Conservation (phyloP, 768 basidiomycete genomes). For the Cystoderma amianthinum region DNA sequence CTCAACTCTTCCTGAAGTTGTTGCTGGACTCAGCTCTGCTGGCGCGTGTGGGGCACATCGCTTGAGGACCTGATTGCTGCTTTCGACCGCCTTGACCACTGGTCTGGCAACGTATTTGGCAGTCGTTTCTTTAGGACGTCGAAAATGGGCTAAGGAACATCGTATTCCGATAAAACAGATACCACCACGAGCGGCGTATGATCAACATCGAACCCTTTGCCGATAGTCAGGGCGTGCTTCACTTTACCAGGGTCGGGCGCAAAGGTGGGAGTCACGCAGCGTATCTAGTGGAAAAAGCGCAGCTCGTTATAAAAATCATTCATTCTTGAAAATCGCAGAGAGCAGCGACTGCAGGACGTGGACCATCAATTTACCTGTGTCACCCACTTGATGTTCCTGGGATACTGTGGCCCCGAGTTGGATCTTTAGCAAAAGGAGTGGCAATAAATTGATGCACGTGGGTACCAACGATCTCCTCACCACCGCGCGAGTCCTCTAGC, state of each 20-base stretch:
- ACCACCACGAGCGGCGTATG: constrained; percentile 79
- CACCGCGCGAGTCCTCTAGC: background rate
- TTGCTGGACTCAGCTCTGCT: constrained; percentile 63
- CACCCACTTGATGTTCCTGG: constrained; percentile 80
- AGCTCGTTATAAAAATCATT: constrained; percentile 87
- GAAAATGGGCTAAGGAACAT: constrained; percentile 73
- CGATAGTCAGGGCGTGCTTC: constrained; percentile 76
- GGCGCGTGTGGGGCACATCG: constrained; percentile 37
- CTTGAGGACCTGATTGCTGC: constrained; percentile 66
- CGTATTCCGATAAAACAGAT: constrained; percentile 56
- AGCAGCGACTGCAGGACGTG: constrained; percentile 56
- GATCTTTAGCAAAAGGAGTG: constrained; percentile 34
- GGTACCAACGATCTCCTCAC: no score
- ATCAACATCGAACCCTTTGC: constrained; percentile 89
- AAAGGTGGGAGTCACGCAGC: constrained; percentile 40
- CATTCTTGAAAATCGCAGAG: constrained; percentile 53
- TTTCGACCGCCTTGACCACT: constrained; percentile 80
- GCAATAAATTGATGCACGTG: constrained; percentile 1
- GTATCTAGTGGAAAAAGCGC: constrained; percentile 58
- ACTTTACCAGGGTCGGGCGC: constrained; percentile 60
- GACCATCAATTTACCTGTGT: constrained; percentile 30
- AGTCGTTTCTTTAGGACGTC: constrained; percentile 47
- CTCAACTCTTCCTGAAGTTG: constrained; percentile 62
- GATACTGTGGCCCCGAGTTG: constrained; percentile 80
- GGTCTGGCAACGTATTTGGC: constrained; percentile 79